These are phyloP conservation scores for Podospora anserina DNA, from an alignment of 495 filamentous ascomycete genomes.

Conservation along the genomic window DNA sequence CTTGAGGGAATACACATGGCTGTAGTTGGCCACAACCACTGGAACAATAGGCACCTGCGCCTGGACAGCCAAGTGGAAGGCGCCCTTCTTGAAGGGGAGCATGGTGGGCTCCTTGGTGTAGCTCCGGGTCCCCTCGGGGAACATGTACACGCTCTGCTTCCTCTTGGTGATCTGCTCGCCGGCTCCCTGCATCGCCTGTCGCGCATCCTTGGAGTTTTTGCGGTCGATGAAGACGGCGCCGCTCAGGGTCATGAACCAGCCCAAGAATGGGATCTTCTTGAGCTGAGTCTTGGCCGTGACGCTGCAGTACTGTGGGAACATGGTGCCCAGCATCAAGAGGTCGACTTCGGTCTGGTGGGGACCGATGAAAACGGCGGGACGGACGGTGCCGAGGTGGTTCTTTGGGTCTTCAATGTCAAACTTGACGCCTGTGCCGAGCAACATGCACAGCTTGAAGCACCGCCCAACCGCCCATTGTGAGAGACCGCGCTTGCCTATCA, in stretches of 20 bases:
- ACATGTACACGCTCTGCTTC: conserved; percentile 88
- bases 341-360: conserved; percentile 97
- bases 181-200: conserved; percentile 79
- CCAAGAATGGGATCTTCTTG: conserved; percentile 77
- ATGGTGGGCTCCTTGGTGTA: conserved; percentile 78
- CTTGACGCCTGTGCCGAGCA: conserved; percentile 66
- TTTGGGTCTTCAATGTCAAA: conserved; percentile 72
- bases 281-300: conserved; percentile 91
- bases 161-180: conserved; percentile 70
- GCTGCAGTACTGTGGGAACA: conserved; percentile 88
- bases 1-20: conserved; percentile 71
- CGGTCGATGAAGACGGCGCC: conserved; percentile 95
- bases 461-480: conserved; percentile 83
- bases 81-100: conserved; percentile 95
- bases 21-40: conserved; percentile 83
- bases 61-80: conserved; percentile 93
- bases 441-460: conserved; percentile 79
- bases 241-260: conserved; percentile 92
- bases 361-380: conserved; percentile 85
- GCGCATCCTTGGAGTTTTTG: conserved; percentile 72
- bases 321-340: conserved; percentile 78
- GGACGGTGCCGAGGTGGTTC: conserved; percentile 57
- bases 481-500: conserved; percentile 66
- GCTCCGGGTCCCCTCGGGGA: conserved; percentile 88
- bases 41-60: conserved; percentile 91